Evolutionary conservation across 495 filamentous ascomycete genomes (phyloP).

Genomic region (Penicillium salamii): DNA sequence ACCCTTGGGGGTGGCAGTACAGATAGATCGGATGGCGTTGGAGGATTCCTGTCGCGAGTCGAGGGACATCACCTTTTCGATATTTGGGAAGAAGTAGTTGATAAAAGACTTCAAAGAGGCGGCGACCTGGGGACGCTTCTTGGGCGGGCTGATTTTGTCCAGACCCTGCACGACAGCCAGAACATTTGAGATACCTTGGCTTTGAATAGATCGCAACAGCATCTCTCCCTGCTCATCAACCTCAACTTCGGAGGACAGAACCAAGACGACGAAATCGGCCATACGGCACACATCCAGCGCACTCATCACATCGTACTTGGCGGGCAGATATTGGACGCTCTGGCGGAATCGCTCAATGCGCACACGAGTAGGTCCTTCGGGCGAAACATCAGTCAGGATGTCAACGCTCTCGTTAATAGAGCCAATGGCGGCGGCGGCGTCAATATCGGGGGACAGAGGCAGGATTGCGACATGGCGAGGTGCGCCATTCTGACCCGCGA

Average conservation of each 20-base stretch:
- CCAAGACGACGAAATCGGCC: conserved; percentile 84
- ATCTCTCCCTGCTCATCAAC: conserved; percentile 79
- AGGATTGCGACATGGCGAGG: conserved; percentile 90
- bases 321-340: conserved; percentile 77
- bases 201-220: conserved; percentile 79
- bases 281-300: conserved; percentile 82
- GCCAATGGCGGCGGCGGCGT: conserved; percentile 62
- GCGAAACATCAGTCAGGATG: conserved; percentile 61
- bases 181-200: conserved; percentile 88
- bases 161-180: conserved; percentile 77
- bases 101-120: conserved; percentile 85
- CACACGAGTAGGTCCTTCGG: conserved; percentile 57
- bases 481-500: conserved; percentile 78
- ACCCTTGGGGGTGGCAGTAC: conserved; percentile 86
- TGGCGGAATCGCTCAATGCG: conserved; percentile 89
- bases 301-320: conserved; percentile 65
- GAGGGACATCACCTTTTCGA: conserved; percentile 82
- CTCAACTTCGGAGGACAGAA: conserved; percentile 76
- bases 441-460: conserved; percentile 70
- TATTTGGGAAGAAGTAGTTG: conserved; percentile 84
- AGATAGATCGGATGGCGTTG: conserved; percentile 85
- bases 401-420: conserved; percentile 77
- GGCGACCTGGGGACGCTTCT: conserved; percentile 70
- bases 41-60: conserved; percentile 85
- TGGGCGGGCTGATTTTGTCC: conserved; percentile 71